Conservation (phyloP, 495 filamentous ascomycete genomes). For the Cairneyella variabilis region DNA sequence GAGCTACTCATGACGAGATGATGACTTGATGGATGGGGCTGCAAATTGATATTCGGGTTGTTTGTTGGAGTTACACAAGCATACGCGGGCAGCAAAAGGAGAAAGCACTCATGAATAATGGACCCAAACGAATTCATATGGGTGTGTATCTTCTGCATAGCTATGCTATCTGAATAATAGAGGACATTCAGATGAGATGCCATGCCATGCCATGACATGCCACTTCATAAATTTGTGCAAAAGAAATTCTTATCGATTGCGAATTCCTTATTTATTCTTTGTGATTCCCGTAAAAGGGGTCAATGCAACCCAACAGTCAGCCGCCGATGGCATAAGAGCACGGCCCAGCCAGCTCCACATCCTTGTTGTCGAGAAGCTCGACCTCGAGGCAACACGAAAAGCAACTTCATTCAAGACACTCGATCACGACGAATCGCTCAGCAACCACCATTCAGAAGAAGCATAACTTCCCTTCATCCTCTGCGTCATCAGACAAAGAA, state of each 20-base stretch:
- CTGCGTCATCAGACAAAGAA: not conserved
- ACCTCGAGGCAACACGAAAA: too few species aligned
- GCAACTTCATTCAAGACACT: too few species aligned
- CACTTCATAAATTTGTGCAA: too few species aligned
- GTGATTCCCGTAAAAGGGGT: conserved; percentile 4
- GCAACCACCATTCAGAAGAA: not conserved
- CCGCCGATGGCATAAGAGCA: too few species aligned
- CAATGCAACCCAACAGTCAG: conserved; percentile 10
- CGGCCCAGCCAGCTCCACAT: too few species aligned
- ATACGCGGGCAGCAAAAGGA: conserved; percentile 9
- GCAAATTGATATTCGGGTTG: conserved; percentile 17
- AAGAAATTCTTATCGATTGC: not conserved
- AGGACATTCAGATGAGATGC: not conserved
- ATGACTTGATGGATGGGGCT: conserved; percentile 17
- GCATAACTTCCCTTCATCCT: not conserved
- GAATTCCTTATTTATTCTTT: not conserved
- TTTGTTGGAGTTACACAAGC: conserved; percentile 23
- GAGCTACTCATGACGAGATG: conserved; percentile 14
- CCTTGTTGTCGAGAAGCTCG: too few species aligned
- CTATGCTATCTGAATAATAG: not conserved
- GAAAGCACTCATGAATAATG: conserved; percentile 18
- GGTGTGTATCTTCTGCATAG: conserved; percentile 13
- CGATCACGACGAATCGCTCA: not conserved
- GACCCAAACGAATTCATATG: not conserved
- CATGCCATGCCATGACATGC: too few species aligned